Evolutionary conservation across 768 basidiomycete genomes (phyloP).

Genomic region (Hypsizygus marmoreus): DNA sequence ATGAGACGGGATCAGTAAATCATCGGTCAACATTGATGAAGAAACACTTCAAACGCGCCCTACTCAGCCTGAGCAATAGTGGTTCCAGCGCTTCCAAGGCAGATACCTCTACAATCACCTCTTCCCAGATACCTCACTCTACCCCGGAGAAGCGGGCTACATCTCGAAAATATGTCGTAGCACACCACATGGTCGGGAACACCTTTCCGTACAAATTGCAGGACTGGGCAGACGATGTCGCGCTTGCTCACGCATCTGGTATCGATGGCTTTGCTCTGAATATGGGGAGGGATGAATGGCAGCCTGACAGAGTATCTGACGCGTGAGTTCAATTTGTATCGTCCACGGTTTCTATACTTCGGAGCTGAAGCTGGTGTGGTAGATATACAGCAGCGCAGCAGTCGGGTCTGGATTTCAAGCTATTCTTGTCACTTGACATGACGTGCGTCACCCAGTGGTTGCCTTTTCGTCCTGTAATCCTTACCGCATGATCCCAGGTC

Average conservation of each 20-base stretch:
- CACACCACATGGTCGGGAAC: conserved; percentile 70
- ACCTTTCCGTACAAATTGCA: conserved; percentile 58
- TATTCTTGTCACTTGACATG: conserved; percentile 84
- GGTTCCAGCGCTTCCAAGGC: too few species aligned
- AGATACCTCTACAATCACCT: background rate
- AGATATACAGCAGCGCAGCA: conserved; percentile 59
- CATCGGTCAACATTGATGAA: too few species aligned
- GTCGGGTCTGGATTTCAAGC: conserved; percentile 59
- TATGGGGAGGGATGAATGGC: conserved; percentile 65
- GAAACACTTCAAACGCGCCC: too few species aligned
- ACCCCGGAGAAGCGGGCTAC: conserved; percentile 17
- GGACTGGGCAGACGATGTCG: conserved; percentile 54
- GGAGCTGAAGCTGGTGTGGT: conserved; percentile 10
- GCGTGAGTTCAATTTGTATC: conserved; percentile 45
- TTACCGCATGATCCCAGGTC: conserved; percentile 35
- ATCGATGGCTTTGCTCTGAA: conserved; percentile 77
- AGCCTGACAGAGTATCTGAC: conserved; percentile 58
- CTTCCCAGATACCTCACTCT: conserved; percentile 13
- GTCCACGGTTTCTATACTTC: conserved; percentile 1
- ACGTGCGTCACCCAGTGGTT: conserved; percentile 41
- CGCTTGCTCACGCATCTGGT: conserved; percentile 55
- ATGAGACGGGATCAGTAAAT: too few species aligned
- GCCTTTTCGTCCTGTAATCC: background rate
- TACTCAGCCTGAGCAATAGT: too few species aligned
- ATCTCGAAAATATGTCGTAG: conserved; percentile 49